These are phyloP conservation scores for Aureobasidium leucospermi DNA, from an alignment of 2,329 filamentous ascomycete genomes.

Conservation along the genomic window DNA sequence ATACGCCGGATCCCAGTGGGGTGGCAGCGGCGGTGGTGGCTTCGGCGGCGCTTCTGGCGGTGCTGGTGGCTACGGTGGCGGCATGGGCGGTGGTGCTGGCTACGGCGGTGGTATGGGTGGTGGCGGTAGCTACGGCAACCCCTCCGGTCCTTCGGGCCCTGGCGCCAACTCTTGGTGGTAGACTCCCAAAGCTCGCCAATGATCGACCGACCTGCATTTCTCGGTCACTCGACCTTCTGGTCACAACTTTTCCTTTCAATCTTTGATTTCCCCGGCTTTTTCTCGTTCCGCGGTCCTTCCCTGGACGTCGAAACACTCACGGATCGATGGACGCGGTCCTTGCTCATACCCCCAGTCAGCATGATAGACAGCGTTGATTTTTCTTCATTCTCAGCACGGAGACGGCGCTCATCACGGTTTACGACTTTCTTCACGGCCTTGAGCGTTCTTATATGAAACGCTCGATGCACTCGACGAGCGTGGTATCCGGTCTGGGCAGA, in stretches of 20 bases:
- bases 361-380: constrained; percentile 46
- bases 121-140: constrained; percentile 59
- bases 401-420: constrained; percentile 14
- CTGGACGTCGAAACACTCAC: constrained; percentile 21
- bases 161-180: constrained; percentile 53
- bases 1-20: constrained; percentile 52
- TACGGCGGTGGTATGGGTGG: constrained; percentile 31
- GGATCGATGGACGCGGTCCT: constrained; percentile 24
- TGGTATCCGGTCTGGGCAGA: constrained; percentile 11
- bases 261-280: constrained; percentile 19
- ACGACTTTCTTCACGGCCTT: constrained; percentile 14
- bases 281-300: constrained; percentile 25
- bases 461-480: constrained; percentile 11
- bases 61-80: constrained; percentile 29
- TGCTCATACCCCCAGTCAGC: constrained; percentile 40
- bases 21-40: constrained; percentile 37
- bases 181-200: constrained; percentile 18
- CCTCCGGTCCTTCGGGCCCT: constrained; percentile 54
- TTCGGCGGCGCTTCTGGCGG: constrained; percentile 34
- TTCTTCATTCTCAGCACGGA: constrained; percentile 18
- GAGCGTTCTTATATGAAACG: constrained; percentile 9
- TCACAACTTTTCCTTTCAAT: constrained; percentile 19
- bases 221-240: constrained; percentile 7
- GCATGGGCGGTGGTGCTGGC: constrained; percentile 37
- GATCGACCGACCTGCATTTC: not conserved